These are phyloP conservation scores for Beauveria rudraprayagi DNA, from an alignment of 2,329 filamentous ascomycete species.

Conservation along the genomic window DNA sequence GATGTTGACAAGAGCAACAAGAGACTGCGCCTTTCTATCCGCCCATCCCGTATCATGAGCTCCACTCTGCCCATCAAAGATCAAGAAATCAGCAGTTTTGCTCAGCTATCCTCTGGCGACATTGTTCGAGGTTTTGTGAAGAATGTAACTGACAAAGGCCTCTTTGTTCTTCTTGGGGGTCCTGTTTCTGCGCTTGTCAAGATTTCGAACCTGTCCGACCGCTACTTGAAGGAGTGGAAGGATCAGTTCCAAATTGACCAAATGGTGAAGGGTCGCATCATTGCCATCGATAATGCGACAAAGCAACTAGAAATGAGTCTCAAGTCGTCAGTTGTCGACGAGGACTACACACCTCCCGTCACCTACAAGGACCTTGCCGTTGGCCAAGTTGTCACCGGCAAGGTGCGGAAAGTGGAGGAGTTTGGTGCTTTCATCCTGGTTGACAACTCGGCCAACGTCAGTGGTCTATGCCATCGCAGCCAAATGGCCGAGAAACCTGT, in stretches of 20 bases:
- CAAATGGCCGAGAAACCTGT: conserved; percentile 83
- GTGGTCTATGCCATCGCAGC: conserved; percentile 84
- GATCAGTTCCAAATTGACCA: conserved; percentile 80
- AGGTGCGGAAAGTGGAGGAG: conserved; percentile 86
- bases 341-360: conserved; percentile 66
- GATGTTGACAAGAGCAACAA: conserved; percentile 79
- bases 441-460: conserved; percentile 79
- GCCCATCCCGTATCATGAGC: conserved; percentile 82
- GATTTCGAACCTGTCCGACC: conserved; percentile 82
- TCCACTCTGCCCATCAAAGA: conserved; percentile 76
- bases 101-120: conserved; percentile 69
- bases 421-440: conserved; percentile 93
- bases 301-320: conserved; percentile 78
- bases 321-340: conserved; percentile 75
- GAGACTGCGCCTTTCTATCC: conserved; percentile 69
- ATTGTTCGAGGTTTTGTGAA: conserved; percentile 87
- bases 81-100: conserved; percentile 61
- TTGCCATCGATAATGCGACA: conserved; percentile 57
- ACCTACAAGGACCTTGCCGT: conserved; percentile 68
- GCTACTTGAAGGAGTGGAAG: conserved; percentile 94
- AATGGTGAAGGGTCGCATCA: conserved; percentile 79
- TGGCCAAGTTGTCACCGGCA: conserved; percentile 80
- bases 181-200: conserved; percentile 75
- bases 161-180: conserved; percentile 79
- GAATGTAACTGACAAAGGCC: conserved; percentile 77